phyloP scores from a whole-genome alignment of 2,329 filamentous ascomycete species.

The Davidsoniella eucalypti region DNA sequence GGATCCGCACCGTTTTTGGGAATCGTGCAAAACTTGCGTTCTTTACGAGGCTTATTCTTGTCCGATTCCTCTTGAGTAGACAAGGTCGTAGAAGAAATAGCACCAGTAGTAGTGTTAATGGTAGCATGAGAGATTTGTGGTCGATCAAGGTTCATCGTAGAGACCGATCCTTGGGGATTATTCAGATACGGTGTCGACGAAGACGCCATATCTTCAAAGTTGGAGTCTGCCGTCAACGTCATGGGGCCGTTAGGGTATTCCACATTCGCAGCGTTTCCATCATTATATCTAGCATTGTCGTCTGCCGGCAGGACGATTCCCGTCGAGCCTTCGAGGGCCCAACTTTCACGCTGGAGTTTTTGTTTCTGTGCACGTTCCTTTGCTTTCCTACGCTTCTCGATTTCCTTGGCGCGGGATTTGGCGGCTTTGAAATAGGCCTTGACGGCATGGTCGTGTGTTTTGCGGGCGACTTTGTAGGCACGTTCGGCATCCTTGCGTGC shows the following conservation, averaged over 20 bases:
- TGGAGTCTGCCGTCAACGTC: too few relatives aligned
- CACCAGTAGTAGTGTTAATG: background rate
- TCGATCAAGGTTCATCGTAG: too few relatives aligned
- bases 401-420: slow-evolving; percentile 38
- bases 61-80: background rate
- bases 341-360: background rate
- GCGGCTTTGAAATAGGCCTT: slow-evolving; percentile 28
- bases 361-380: background rate
- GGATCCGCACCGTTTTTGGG: slow-evolving; percentile 44
- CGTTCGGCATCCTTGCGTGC: slow-evolving; percentile 53
- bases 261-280: too few relatives aligned
- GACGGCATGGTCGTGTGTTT: slow-evolving; percentile 35
- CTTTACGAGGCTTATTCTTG: slow-evolving; percentile 27
- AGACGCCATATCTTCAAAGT: too few relatives aligned
- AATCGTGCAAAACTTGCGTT: slow-evolving; percentile 65
- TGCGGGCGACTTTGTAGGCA: slow-evolving; percentile 44
- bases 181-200: too few relatives aligned
- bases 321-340: background rate
- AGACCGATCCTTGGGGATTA: too few relatives aligned
- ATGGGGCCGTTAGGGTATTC: too few relatives aligned
- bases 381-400: background rate
- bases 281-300: too few relatives aligned
- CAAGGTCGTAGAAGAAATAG: too few relatives aligned
- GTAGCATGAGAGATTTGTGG: too few relatives aligned
- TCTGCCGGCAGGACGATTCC: background rate